Evolutionary conservation across 2,329 filamentous ascomycete genomes (phyloP).

Genomic region (Xylariomycetidae sp.): DNA sequence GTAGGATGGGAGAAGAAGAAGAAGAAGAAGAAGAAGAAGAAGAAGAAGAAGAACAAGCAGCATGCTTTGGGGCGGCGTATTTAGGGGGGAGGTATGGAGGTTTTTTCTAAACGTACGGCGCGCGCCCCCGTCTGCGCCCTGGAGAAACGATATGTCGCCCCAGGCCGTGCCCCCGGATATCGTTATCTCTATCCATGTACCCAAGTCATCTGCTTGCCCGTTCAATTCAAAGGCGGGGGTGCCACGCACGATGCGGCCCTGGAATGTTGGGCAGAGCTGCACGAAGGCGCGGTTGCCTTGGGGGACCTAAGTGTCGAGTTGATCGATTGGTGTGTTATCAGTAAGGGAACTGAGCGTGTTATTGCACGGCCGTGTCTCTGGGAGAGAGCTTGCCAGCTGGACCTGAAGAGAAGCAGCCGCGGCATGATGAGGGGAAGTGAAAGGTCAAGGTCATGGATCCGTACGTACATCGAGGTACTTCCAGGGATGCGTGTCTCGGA

Average conservation of each 20-base stretch:
- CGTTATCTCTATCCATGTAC: conserved; percentile 18
- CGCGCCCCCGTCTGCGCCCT: conserved; percentile 21
- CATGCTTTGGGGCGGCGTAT: no score
- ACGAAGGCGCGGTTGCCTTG: conserved; percentile 17
- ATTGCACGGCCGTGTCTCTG: no score
- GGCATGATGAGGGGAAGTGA: no score
- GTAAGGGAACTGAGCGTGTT: not conserved
- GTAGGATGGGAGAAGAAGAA: no score
- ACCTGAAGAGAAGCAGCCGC: no score
- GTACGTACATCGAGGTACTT: conserved; percentile 21
- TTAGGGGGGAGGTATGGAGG: no score
- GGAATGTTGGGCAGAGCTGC: conserved; percentile 20
- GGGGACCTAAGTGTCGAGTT: conserved; percentile 10
- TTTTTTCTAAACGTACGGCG: no score
- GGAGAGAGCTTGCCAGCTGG: no score
- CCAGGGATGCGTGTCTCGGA: conserved; percentile 20
- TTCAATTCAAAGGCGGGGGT: conserved; percentile 15
- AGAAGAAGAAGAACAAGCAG: no score
- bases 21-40: no score
- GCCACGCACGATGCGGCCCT: conserved; percentile 22
- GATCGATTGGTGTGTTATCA: no score
- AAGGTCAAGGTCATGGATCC: no score
- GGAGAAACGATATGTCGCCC: conserved; percentile 20
- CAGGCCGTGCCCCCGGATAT: conserved; percentile 12
- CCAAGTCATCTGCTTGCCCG: conserved; percentile 15